Evolutionary conservation across 352 stramenopile species (phyloP).

Genomic region (Phytopythium oedochilum): DNA sequence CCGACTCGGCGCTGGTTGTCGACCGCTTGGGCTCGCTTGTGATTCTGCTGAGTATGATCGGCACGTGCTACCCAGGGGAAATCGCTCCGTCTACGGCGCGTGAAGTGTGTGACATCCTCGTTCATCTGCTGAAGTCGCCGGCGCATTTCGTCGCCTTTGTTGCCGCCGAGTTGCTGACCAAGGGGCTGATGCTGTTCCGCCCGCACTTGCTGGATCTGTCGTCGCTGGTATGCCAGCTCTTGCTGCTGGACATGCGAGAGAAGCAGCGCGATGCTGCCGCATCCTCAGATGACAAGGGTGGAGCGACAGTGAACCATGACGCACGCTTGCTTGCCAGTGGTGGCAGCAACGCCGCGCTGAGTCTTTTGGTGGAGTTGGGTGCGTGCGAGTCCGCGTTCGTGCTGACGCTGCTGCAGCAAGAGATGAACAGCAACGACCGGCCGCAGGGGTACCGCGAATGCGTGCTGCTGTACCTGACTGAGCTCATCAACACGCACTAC

Average conservation of each 20-base stretch:
- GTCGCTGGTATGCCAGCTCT: conserved; percentile 63
- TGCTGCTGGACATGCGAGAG: conserved; percentile 71
- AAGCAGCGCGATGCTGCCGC: conserved; percentile 40
- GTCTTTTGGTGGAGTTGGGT: conserved; percentile 71
- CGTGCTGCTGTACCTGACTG: conserved; percentile 72
- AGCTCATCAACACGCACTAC: conserved; percentile 82
- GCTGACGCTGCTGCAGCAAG: conserved; percentile 65
- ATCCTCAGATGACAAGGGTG: conserved; percentile 13
- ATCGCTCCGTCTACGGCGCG: conserved; percentile 68
- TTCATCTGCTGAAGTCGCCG: conserved; percentile 51
- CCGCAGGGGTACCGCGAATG: conserved; percentile 66
- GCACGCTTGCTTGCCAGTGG: conserved; percentile 39
- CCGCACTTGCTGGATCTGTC: conserved; percentile 78
- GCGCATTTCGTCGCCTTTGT: conserved; percentile 59
- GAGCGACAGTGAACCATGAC: conserved; percentile 30
- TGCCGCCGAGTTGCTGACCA: conserved; percentile 71
- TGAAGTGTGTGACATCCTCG: conserved; percentile 79
- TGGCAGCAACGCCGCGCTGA: conserved; percentile 68
- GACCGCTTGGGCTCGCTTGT: conserved; percentile 65
- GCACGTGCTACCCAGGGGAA: conserved; percentile 81
- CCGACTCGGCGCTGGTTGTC: conserved; percentile 39
- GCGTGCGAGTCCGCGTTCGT: conserved; percentile 79
- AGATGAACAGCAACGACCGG: conserved; percentile 79
- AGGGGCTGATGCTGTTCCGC: conserved; percentile 80
- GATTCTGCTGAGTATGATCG: conserved; percentile 80